These are phyloP conservation scores for Oenanthe javanica DNA, from an alignment of 140 eudicot genomes.

Conservation along the genomic window DNA sequence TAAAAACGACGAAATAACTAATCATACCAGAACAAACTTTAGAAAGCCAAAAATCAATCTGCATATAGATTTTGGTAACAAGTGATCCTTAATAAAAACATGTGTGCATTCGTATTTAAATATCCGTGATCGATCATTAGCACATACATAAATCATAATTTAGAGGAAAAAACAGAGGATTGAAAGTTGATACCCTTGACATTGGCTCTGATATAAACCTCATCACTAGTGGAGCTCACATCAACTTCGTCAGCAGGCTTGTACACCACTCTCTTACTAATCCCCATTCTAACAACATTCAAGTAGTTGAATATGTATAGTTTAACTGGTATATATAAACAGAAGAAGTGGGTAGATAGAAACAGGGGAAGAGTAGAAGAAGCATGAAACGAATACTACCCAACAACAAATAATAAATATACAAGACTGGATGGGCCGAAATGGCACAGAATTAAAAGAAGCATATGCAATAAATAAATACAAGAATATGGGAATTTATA, in stretches of 20 bases:
- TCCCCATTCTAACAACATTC: background rate
- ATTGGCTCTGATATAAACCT: constrained; percentile 60
- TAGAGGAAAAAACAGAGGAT: no score
- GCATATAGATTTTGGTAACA: background rate
- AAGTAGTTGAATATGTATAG: background rate
- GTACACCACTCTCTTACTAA: constrained; percentile 30
- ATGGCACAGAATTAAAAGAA: background rate
- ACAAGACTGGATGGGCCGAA: background rate
- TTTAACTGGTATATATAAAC: background rate
- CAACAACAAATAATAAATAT: background rate
- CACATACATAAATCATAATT: background rate
- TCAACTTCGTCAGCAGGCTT: constrained; percentile 54
- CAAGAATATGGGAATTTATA: background rate
- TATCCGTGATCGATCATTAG: background rate
- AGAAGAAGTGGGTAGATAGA: background rate
- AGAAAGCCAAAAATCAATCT: background rate
- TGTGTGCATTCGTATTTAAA: background rate
- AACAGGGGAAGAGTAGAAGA: background rate
- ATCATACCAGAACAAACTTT: no score
- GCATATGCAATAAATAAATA: background rate
- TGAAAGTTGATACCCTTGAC: constrained; percentile 59
- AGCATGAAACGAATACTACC: constrained; percentile 1
- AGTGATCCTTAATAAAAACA: background rate
- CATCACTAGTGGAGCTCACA: constrained; percentile 54
- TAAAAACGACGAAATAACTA: no score